Evolutionary conservation across 129 eudicot species (phyloP).

Genomic region (Pittosporum tobira): DNA sequence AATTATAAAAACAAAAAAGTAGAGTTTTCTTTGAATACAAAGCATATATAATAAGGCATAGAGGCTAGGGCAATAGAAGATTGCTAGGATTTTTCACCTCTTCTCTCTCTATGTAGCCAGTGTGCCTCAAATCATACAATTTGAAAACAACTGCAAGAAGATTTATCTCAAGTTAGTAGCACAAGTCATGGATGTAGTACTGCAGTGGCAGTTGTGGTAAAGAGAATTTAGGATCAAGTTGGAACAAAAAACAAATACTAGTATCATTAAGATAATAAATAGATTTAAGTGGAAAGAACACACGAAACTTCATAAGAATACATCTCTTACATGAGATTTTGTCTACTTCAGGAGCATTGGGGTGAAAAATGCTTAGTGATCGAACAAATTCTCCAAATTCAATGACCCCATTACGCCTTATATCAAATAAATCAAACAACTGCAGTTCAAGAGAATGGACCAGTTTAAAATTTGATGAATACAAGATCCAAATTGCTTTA

Average conservation of each 20-base stretch:
- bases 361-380: conserved; percentile 73
- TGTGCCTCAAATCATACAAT: conserved; percentile 60
- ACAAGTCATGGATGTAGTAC: background rate
- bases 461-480: background rate
- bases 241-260: no score
- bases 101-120: conserved; percentile 76
- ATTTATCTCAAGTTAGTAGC: conserved; percentile 5
- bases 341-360: conserved; percentile 53
- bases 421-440: conserved; percentile 76
- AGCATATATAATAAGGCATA: no score
- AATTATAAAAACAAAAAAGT: no score
- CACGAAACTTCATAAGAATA: background rate
- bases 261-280: no score
- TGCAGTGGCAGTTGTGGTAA: background rate
- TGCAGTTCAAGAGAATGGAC: conserved; percentile 21
- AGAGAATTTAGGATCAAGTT: conserved; percentile 8
- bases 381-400: conserved; percentile 83
- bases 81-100: conserved; percentile 38
- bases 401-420: conserved; percentile 63
- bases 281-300: background rate
- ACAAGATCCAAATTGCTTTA: background rate
- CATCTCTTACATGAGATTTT: conserved; percentile 60
- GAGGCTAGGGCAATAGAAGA: background rate
- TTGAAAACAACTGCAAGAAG: conserved; percentile 60
- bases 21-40: no score